Base-by-base conservation (phyloP, 2,329 filamentous ascomycete species). In the Shiraia bambusicola region DNA sequence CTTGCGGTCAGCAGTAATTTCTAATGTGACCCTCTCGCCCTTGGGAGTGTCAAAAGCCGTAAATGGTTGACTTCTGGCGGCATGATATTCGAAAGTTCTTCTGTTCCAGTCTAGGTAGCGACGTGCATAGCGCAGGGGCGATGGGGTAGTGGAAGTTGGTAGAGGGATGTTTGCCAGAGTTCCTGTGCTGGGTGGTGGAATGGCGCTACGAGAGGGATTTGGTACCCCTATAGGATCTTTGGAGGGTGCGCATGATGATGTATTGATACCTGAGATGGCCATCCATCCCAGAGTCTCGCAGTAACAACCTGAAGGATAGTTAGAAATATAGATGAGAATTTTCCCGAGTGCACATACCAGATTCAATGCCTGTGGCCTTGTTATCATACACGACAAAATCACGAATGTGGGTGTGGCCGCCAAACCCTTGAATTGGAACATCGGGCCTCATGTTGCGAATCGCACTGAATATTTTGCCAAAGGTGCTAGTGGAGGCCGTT, bases 31-130 rank as follows among this genome's bases (percentile, higher is more conserved):
- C 1, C 58, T 54, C 14, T 70, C 40, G 16, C 80, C 80, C 8
- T 72, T 64, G 17, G 65, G 53, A 7, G 72, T 76, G 52, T 82
- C 77, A 37, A 81, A 81, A 2, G 48, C 29, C 0, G 66, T 69
- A 33, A 59, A 56, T 28, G 66, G 56, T 33, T 77, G 73, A 32
- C 73, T 76, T 28, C 72, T 73, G n/a, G 70, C 64, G 3, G 81
- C 76, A 58, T 86, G 83, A 56, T 81, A 84, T 43, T 77, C 73
- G 53, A 86, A 85, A 0, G 81, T 83, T n/a, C 75, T 69, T 4
- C 81, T 76, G 61, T 86, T 86, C 78, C 81, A 86, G 66, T 87
- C 83, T 8, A 87, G 72, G 56, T 85, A 86, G 16, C 82, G 75
- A 6, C 83, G 77, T 3, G 78, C 76, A 56, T 79, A 83, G 65